phyloP scores from a whole-genome alignment of 73 alveolate species.

The Blepharisma stoltei region DNA sequence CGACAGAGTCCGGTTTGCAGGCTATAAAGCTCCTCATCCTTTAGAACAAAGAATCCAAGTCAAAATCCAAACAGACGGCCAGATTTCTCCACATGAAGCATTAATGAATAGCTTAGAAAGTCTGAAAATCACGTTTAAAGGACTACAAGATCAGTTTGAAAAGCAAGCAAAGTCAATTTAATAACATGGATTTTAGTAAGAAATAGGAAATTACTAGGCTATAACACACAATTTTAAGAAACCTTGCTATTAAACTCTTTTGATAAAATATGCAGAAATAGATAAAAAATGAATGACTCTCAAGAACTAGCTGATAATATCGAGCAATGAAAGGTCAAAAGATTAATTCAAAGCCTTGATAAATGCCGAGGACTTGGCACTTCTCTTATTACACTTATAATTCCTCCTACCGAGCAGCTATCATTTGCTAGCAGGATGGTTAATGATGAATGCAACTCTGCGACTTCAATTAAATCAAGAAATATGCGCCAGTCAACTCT shows the following conservation, averaged over 20 bases:
- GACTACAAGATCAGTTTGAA: conserved; percentile 11
- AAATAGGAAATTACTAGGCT: no score
- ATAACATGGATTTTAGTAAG: no score
- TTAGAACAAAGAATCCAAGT: conserved; percentile 76
- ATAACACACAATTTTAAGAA: no score
- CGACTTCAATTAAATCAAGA: conserved; percentile 86
- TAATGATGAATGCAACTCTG: conserved; percentile 81
- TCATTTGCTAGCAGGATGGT: conserved; percentile 65
- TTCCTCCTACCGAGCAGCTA: conserved; percentile 86
- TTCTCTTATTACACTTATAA: conserved; percentile 80
- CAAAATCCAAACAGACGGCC: conserved; percentile 73
- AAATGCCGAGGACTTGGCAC: conserved; percentile 90
- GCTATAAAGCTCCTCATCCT: conserved; percentile 95
- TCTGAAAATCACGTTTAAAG: conserved; percentile 17
- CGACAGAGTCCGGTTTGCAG: conserved; percentile 84
- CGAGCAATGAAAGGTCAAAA: conserved; percentile 88
- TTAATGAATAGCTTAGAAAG: conserved; percentile 26
- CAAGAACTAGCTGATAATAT: conserved; percentile 27
- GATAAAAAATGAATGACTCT: not conserved
- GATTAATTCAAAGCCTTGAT: conserved; percentile 75
- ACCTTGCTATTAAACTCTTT: no score
- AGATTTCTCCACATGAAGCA: conserved; percentile 34
- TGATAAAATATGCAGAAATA: no score
- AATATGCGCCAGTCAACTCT: conserved; percentile 71
- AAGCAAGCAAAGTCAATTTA: conserved; percentile 24